phyloP scores from a whole-genome alignment of 257 asterid species.

The Oldenlandia corymbosa region DNA sequence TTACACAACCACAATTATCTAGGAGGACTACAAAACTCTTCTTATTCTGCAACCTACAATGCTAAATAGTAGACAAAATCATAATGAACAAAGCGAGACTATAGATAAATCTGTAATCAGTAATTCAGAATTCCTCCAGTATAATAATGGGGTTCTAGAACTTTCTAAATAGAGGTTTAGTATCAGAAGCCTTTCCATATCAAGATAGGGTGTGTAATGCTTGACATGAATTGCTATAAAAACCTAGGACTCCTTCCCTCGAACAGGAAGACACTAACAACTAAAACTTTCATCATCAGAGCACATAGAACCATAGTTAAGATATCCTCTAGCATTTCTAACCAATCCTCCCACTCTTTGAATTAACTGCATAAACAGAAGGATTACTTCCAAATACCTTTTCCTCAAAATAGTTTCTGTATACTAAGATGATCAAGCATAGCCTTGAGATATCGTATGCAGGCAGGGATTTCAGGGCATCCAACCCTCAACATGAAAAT shows the following conservation, averaged over 20 bases:
- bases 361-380: background rate
- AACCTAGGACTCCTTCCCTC: background rate
- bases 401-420: background rate
- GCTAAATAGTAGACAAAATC: background rate
- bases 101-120: background rate
- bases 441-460: background rate
- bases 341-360: background rate
- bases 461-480: background rate
- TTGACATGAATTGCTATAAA: background rate
- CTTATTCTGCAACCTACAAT: background rate
- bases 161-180: background rate
- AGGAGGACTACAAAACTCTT: background rate
- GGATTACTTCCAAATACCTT: background rate
- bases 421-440: background rate
- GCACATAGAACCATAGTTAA: background rate
- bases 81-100: background rate
- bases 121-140: background rate
- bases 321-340: background rate
- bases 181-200: background rate
- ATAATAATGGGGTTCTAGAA: background rate
- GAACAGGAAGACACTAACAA: background rate
- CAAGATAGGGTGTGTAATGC: background rate
- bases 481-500: background rate
- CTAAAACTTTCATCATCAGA: background rate
- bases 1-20: background rate